Base-by-base conservation (phyloP, 2,329 filamentous ascomycete species). In the Fusarium humuli region DNA sequence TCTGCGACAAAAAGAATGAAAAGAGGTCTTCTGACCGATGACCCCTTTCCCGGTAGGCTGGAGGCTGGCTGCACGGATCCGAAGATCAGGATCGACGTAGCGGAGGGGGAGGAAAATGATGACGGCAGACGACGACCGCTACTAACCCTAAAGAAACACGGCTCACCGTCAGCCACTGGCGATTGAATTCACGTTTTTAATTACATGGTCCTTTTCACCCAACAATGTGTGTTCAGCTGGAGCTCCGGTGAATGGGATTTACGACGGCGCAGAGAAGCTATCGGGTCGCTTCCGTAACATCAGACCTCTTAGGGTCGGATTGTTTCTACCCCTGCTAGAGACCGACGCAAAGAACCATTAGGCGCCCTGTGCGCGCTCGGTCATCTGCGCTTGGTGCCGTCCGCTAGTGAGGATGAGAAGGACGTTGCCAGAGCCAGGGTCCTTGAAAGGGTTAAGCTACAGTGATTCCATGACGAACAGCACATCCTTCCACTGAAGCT, bases 331-430 rank as follows among this genome's bases (percentile, higher is more conserved):
- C 57, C 49, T 63, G 65, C 55, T 41, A 44, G 22, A 34, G 25
- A 23, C 53, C 65, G 64, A 57, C 41, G 32, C 20, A 57, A 62
- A 48, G 69, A 65, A 60, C 72, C 71, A 45, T 48, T 59, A 48
- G 53, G 65, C 70, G 73, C 65, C 65, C 73, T 73, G 73, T 75
- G 73, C 73, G 72, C 70, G 67, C 69, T 75, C 73, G 73, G 73
- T 75, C 73, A 75, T 75, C 67, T 75, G 73, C 73, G 71, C 73
- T 72, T 73, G 73, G 73, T 65, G 72, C 73, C 69, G 70, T 63
- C 64, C 69, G 50, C 68, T 71, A 71, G 67, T 48, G 56, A 59
- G 61, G 65, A 57, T 59, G 46, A 67, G 57, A 60, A 67, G 63
- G 54, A 62, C 53, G 46, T 59, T 62, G 62, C 65, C 22, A 62